Conservation (phyloP, 225 moss, liverwort and hornwort genomes). For the Marchantia paleacea region DNA sequence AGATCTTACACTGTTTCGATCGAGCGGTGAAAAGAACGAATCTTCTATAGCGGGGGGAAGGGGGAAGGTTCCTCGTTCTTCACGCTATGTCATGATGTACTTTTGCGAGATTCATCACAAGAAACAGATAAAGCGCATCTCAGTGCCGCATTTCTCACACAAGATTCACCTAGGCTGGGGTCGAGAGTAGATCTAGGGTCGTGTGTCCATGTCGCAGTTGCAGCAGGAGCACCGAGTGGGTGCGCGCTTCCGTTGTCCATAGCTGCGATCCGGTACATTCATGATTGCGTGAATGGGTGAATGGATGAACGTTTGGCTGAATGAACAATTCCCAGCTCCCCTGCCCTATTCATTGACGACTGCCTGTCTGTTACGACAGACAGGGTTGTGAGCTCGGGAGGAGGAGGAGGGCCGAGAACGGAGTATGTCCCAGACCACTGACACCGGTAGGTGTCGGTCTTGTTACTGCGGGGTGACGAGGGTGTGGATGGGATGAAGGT, state of each 20-base stretch:
- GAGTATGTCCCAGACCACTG: neutral
- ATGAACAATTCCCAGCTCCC: neutral
- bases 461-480: neutral
- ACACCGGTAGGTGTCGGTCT: constrained; percentile 10
- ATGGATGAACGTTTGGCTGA: neutral
- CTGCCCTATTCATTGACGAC: neutral
- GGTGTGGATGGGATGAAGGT: neutral
- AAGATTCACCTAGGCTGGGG: neutral
- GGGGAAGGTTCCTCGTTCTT: neutral
- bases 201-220: too few species aligned
- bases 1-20: neutral
- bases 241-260: neutral
- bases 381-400: neutral
- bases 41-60: neutral
- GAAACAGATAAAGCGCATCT: constrained; percentile 6
- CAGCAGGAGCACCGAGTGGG: too few species aligned
- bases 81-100: constrained; percentile 3
- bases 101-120: neutral
- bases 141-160: neutral
- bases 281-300: neutral
- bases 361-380: neutral
- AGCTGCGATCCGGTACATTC: neutral
- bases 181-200: neutral
- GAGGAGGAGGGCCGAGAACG: too few species aligned
- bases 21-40: neutral